These are phyloP conservation scores for Oropetium thomaeum DNA, from an alignment of 176 grass and related monocot species.

Conservation along the genomic window DNA sequence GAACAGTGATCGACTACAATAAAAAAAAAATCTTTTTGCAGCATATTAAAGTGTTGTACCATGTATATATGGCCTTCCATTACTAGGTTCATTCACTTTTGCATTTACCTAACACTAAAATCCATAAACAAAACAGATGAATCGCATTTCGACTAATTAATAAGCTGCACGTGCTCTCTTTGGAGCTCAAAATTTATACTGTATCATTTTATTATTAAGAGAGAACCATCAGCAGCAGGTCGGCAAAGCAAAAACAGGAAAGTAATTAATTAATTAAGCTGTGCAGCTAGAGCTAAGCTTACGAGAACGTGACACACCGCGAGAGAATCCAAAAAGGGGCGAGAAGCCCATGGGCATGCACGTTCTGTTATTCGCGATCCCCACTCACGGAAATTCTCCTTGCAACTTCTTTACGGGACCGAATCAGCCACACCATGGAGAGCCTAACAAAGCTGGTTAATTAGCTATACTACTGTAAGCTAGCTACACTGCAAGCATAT, in stretches of 20 bases:
- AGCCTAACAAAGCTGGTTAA: conserved; percentile 36
- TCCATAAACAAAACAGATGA: background rate
- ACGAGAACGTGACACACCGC: conserved; percentile 36
- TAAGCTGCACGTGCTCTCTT: background rate
- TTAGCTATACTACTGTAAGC: too few species aligned
- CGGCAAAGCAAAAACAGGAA: too few species aligned
- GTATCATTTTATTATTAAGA: too few species aligned
- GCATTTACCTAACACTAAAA: background rate
- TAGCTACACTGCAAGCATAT: too few species aligned
- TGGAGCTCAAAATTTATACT: background rate
- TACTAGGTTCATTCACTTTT: background rate
- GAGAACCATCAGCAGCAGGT: too few species aligned
- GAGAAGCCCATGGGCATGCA: conserved; percentile 9
- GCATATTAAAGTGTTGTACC: background rate
- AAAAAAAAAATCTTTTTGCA: background rate
- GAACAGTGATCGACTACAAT: background rate
- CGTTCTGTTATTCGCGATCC: conserved; percentile 77
- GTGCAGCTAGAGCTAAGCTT: too few species aligned
- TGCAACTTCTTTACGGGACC: conserved; percentile 79
- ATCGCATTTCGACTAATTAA: conserved; percentile 13
- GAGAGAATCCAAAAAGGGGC: conserved; percentile 79
- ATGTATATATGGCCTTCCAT: background rate
- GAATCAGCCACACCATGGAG: conserved; percentile 63
- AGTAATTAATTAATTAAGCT: too few species aligned
- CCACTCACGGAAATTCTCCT: conserved; percentile 63